Base-by-base conservation (phyloP, 1,139 yeast genomes). In the Geotrichum phurueaensis region DNA sequence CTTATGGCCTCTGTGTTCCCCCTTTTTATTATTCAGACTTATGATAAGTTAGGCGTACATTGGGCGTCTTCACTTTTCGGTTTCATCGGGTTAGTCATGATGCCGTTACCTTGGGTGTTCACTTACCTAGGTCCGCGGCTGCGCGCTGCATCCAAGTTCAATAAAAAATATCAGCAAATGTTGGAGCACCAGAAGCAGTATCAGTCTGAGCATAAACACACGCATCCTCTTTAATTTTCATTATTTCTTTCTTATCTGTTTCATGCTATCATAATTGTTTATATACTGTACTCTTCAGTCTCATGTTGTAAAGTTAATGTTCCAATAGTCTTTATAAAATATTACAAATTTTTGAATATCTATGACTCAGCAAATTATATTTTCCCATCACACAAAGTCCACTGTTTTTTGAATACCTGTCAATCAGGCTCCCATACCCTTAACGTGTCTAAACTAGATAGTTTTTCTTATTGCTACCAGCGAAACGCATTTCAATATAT, bases 1-100 rank as follows among this genome's bases (percentile, higher is more conserved):
- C 68, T 81, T 2, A 76, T 86, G 76, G 90, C 90, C 9, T 87
- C 88, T 7, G 83, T 87, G 0, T 89, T 89, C 75, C 96, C 96
- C 1, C 75, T 89, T 51, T 89, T 89, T 71, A 84, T 86, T 2
- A 76, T 82, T 25, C 82, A 82, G 61, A 76, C 87, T 78, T 84
- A 80, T 70, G 69, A 73, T 56, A 75, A 72, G 1, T 76, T 85
- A 64, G 91, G 87, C 0, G 78, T 80, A 2, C 75, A 76, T 57
- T 87, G 92, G 91, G 92, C 89, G 3, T 76, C 83, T 1, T 77
- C 81, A 36, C 62, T 86, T 2, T 71, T 86, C 59, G 90, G 82
- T 0, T 82, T 84, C 68, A 70, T 85, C 47, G 78, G 85, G 0
- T 63, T 83, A 6, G 79, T 74, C 0, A 78, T 87, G 82, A 78